These are phyloP conservation scores for Emydomyces testavorans DNA, from an alignment of 2,329 filamentous ascomycete genomes.

Conservation along the genomic window DNA sequence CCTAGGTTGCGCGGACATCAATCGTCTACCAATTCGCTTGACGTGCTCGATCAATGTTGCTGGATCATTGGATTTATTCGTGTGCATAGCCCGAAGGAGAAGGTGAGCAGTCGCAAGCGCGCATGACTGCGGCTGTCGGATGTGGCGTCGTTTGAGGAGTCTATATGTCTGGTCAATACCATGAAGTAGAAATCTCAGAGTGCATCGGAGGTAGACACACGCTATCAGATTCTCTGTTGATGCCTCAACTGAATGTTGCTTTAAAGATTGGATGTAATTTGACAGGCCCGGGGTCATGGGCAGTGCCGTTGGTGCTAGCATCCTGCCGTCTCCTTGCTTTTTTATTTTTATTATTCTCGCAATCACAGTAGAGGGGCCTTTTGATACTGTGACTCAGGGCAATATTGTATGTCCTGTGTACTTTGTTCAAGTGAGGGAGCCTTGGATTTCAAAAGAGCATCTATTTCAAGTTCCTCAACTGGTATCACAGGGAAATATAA, in stretches of 20 bases:
- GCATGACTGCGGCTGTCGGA: conserved; percentile 75
- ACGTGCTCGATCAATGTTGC: conserved; percentile 69
- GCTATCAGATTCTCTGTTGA: conserved; percentile 15
- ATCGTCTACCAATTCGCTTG: conserved; percentile 61
- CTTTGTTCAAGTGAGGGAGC: not conserved
- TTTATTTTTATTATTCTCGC: not conserved
- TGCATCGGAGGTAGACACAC: conserved; percentile 4
- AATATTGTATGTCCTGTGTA: not conserved
- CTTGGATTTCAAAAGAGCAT: not conserved
- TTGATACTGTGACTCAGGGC: conserved; percentile 1
- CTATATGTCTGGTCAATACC: conserved; percentile 34
- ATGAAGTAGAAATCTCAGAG: conserved; percentile 4
- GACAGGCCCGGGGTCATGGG: conserved; percentile 13
- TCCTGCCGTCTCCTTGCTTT: not conserved
- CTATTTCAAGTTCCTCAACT: not conserved
- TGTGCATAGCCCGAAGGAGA: conserved; percentile 73
- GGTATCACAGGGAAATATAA: not conserved
- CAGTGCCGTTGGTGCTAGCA: conserved; percentile 6
- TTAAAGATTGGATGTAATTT: conserved; percentile 12
- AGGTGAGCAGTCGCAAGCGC: conserved; percentile 85
- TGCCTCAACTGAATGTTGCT: conserved; percentile 12
- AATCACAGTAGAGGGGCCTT: not conserved
- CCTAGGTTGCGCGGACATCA: conserved; percentile 73
- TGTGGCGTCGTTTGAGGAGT: conserved; percentile 81
- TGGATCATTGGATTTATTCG: conserved; percentile 66